Evolutionary conservation across 1,284 basidiomycete species (phyloP), one percentile per base, ranked within the genome.

Genomic region (Ceratobasidium sp.): DNA sequence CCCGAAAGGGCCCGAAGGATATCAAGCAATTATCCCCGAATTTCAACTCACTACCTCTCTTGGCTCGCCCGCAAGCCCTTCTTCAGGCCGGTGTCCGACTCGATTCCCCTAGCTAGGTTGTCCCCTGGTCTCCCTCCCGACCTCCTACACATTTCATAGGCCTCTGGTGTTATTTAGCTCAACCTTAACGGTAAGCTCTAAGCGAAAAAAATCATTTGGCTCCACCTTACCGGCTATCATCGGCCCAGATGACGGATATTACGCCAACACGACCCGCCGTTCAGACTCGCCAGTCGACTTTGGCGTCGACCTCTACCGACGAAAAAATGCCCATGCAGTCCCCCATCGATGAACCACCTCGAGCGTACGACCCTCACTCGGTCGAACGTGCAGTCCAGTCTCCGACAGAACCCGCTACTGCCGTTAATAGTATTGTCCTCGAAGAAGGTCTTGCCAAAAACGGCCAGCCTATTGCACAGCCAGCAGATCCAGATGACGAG

Each of bases 381-480:
- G 61, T 75, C 53, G 72, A 75, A 28, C 60, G 72, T 13, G 55
- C 69, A 3, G 40, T 46, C 13, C 60, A 60, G 23, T 53, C 71
- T 9, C 72, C 58, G 3, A 28, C 26, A 12, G 72, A 75, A 49
- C 72, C 72, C 28, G 40, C 49, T 12, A 75, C 72, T 7, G 72
- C 72, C 23, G 72, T 75, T 2, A 75, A 75, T 42, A 75, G 72
- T 39, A 64, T 75, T 28, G 28, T 42, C 2, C 72, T 75, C n/a
- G 72, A 75, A 26, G 72, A 63, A 42, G 72, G 72, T 23, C 49
- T 75, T 10, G 28, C 53, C 58, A 40, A 28, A 26, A 64, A 63
- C 5, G 60, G 26, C 46, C 20, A 33, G 23, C 28, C 42, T 23
- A 18, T 33, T 28, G 44, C 60, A 39, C 39, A 44, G 13, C 28